A percentile compares a stretch with the other conserved stretches of the same genome.
These are phyloP conservation scores for Vanrija humicola DNA, from an alignment of 1,284 basidiomycete species.

Conservation along the genomic window DNA sequence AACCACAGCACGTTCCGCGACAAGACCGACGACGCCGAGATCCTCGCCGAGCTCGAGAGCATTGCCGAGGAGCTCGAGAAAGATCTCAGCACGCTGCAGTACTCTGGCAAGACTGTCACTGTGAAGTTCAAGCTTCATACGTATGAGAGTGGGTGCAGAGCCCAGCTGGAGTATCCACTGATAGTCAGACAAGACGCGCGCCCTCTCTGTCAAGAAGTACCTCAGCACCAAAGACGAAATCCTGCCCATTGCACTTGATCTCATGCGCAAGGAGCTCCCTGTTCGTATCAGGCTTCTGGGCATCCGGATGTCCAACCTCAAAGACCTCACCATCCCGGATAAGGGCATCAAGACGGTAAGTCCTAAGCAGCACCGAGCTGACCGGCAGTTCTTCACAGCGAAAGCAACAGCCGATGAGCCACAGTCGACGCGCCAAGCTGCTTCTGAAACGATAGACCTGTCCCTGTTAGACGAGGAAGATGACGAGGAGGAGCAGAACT, in stretches of 20 bases:
- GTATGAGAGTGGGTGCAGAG: conserved; percentile 34
- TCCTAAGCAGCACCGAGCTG: background rate
- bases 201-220: conserved; percentile 70
- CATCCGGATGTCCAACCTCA: conserved; percentile 74
- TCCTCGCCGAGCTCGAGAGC: conserved; percentile 70
- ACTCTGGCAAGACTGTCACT: conserved; percentile 48
- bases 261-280: conserved; percentile 74
- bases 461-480: conserved; percentile 14
- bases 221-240: conserved; percentile 73
- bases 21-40: conserved; percentile 60
- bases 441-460: conserved; percentile 7
- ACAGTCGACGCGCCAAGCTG: too few species aligned
- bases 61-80: conserved; percentile 72
- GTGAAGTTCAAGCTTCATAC: conserved; percentile 51
- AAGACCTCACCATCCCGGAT: conserved; percentile 58
- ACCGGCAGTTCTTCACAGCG: conserved; percentile 30
- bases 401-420: background rate
- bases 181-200: conserved; percentile 67
- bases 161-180: background rate
- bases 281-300: conserved; percentile 74
- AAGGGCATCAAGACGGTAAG: conserved; percentile 40
- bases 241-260: conserved; percentile 71
- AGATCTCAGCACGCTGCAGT: conserved; percentile 60
- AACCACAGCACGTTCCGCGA: conserved; percentile 66
- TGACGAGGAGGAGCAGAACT: conserved; percentile 13